Base-by-base conservation (phyloP, 164 flowering plant species). In the Tetrastigma voinierianum region DNA sequence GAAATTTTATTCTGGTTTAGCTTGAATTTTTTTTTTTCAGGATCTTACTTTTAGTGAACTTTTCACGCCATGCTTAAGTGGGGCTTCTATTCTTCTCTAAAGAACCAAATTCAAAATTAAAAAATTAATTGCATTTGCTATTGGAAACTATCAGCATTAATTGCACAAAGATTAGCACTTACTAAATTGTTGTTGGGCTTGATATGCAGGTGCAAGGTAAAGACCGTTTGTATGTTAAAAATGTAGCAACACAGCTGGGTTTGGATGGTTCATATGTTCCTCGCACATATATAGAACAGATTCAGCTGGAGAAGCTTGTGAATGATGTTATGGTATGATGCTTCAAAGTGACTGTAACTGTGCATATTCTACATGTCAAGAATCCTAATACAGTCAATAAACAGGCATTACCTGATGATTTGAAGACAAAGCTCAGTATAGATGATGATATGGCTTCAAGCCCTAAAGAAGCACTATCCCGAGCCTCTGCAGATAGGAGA, bases 231-330 rank as follows among this genome's bases (percentile, higher is more conserved):
- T 76, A 69, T 65, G 95, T 95, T 11, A 87, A 85, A 67, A 20
- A 17, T 68, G 78, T 89, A 18, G 98, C 97, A 2, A 87, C 90
- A 67, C 87, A 85, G 69, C 80, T 95, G 64, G 94, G 87, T 44
- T 78, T 92, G 84, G 93, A 88, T 21, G 98, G 99, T 62, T 90
- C 97, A 58, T 95, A 89, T 73, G 76, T 87, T 65, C 91, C 99
- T 48, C 94, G 93, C 18, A 93, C 98, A 8, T 95, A 95, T 68
- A 92, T 95, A 3, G 98, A 95, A 77, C 99, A 92, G 73, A 95
- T 95, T 78, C 97, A 95, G 82, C 78, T 90, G 66, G 99, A 95
- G 72, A 90, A 92, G 74, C 98, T 95, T 75, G 94, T 95, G 19
- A 83, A 92, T 81, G 99, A 95, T 72, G 91, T 95, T 58, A 89